Conservation (phyloP, 257 asterid species). For the Nicotiana noctiflora region DNA sequence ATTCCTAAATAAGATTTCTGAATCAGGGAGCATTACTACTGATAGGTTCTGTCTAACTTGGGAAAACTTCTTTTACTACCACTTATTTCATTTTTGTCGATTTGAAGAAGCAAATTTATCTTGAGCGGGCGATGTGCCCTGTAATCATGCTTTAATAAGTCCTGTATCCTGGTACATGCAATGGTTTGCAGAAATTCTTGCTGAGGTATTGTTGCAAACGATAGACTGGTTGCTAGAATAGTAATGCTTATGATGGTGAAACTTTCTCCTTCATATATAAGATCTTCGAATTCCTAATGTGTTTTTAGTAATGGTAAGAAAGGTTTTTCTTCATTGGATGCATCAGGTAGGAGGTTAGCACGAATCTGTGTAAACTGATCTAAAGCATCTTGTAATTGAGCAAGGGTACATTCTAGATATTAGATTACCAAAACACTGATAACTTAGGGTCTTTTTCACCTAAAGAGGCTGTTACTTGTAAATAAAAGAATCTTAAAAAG, state of each 20-base stretch:
- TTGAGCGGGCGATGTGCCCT: too few species aligned
- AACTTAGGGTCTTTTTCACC: neutral
- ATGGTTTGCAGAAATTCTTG: too few species aligned
- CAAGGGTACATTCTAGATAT: neutral
- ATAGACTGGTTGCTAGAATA: neutral
- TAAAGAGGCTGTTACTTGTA: neutral
- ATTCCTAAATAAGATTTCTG: too few species aligned
- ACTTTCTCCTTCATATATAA: neutral
- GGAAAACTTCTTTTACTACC: too few species aligned
- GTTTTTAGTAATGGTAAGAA: neutral
- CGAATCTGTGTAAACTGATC: neutral
- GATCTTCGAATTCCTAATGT: neutral
- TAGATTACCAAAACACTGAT: neutral
- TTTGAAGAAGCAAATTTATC: too few species aligned
- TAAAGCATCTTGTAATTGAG: neutral
- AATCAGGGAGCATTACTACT: too few species aligned
- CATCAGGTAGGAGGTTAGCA: neutral
- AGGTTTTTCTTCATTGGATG: neutral
- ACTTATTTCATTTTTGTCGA: too few species aligned
- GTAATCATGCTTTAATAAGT: too few species aligned
- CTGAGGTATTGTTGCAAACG: neutral
- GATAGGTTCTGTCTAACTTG: too few species aligned
- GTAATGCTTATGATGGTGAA: neutral
- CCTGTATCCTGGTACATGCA: too few species aligned
- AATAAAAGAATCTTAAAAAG: neutral